Evolutionary conservation across 495 filamentous ascomycete species (phyloP).

Genomic region (Daldinia grandis): DNA sequence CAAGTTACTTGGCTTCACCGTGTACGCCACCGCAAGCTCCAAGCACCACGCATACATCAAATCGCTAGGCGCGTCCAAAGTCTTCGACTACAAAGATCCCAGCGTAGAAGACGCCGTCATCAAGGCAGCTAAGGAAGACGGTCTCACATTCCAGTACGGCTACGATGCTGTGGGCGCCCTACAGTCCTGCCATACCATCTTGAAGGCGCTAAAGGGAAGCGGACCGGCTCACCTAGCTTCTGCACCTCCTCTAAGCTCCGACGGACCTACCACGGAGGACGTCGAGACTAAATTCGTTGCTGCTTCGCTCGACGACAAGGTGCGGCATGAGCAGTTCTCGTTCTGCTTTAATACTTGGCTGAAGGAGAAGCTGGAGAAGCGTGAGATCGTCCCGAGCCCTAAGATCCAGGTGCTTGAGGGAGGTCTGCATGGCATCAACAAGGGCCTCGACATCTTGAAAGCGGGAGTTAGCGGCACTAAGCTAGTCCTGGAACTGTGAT

Average conservation of each 20-base stretch:
- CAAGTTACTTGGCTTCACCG: slow-evolving; percentile 51
- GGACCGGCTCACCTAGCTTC: slow-evolving; percentile 49
- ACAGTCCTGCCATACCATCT: slow-evolving; percentile 17
- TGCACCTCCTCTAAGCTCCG: slow-evolving; percentile 46
- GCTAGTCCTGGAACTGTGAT: slow-evolving; percentile 24
- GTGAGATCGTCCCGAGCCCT: slow-evolving; percentile 56
- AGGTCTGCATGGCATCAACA: slow-evolving; percentile 55
- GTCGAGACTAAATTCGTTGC: slow-evolving; percentile 54
- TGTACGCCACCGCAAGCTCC: slow-evolving; percentile 60
- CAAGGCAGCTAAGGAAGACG: slow-evolving; percentile 53
- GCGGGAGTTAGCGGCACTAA: slow-evolving; percentile 56
- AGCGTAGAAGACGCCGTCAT: slow-evolving; percentile 56
- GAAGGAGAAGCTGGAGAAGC: slow-evolving; percentile 52
- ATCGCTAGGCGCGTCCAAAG: slow-evolving; percentile 56
- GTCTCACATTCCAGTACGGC: slow-evolving; percentile 50
- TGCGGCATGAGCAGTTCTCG: slow-evolving; percentile 49
- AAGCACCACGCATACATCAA: slow-evolving; percentile 56
- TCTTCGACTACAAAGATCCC: slow-evolving; percentile 60
- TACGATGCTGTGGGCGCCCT: slow-evolving; percentile 53
- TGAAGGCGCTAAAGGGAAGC: slow-evolving; percentile 38
- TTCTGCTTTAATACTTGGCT: slow-evolving; percentile 56
- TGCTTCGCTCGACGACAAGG: slow-evolving; percentile 46
- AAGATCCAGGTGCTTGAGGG: slow-evolving; percentile 53
- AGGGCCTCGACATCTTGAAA: slow-evolving; percentile 53
- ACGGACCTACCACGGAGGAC: slow-evolving; percentile 46